Conservation (phyloP, 305 asterid genomes). For the Solanum hybrid region DNA sequence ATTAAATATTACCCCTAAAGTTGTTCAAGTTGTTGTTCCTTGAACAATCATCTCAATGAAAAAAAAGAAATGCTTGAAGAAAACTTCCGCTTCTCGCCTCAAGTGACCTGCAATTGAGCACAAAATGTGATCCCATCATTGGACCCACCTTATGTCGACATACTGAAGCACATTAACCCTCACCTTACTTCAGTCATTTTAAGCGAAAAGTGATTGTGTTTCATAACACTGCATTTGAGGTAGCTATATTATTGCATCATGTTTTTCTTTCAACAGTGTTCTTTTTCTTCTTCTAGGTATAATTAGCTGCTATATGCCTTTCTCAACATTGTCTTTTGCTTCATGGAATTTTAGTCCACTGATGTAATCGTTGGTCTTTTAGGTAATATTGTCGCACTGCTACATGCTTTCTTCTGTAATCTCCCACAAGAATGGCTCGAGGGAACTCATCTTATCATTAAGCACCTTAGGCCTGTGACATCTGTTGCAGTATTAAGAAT, state of each 20-base stretch:
- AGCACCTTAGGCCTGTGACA: conserved; percentile 91
- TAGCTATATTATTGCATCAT: not conserved
- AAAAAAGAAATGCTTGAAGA: not conserved
- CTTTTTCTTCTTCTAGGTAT: not conserved
- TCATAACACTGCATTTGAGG: not conserved
- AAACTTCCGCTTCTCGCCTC: not conserved
- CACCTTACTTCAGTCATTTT: not conserved
- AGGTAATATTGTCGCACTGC: conserved; percentile 94
- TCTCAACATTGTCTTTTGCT: not conserved
- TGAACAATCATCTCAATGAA: not conserved
- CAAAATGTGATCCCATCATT: not conserved
- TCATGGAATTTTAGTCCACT: not conserved
- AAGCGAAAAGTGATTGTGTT: not conserved
- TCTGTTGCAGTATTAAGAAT: conserved; percentile 87
- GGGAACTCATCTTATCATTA: conserved; percentile 71
- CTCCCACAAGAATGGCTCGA: conserved; percentile 97
- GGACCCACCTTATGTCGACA: not conserved
- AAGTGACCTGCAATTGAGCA: not conserved
- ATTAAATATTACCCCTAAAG: not conserved
- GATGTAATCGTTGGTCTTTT: not conserved
- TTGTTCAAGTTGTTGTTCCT: not conserved
- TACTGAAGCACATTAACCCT: not conserved
- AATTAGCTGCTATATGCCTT: not conserved
- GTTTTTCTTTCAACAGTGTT: not conserved
- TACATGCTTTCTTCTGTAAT: conserved; percentile 85